A percentile compares a stretch with the other conserved stretches of the same genome.
phyloP scores from a whole-genome alignment of 352 stramenopile species.

The Globisporangium radiosum region DNA sequence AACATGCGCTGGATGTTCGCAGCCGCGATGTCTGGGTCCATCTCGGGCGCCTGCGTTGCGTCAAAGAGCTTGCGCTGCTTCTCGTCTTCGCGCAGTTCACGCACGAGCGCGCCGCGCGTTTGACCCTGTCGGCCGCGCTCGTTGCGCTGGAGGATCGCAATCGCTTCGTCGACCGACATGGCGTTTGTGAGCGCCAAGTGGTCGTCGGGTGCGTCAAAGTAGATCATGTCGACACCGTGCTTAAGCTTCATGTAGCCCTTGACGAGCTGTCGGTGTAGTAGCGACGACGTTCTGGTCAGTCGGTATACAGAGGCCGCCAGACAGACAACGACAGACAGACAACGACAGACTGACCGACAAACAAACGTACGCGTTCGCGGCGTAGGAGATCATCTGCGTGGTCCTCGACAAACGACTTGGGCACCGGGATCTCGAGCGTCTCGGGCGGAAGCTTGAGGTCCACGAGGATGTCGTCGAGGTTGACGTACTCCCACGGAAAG shows the following conservation, averaged over 20 bases:
- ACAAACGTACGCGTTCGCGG: conserved; percentile 44
- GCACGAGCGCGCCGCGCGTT: conserved; percentile 76
- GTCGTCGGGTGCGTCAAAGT: conserved; percentile 38
- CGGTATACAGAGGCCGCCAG: too few relatives aligned
- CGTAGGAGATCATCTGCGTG: conserved; percentile 43
- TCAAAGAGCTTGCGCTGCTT: conserved; percentile 77
- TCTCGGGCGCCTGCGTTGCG: conserved; percentile 50
- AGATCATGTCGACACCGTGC: conserved; percentile 67
- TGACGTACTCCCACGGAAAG: conserved; percentile 94
- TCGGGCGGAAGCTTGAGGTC: conserved; percentile 91
- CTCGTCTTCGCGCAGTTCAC: conserved; percentile 82
- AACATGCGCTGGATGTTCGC: conserved; percentile 89
- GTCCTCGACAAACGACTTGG: conserved; percentile 88
- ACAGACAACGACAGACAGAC: neutral
- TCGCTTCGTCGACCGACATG: conserved; percentile 67
- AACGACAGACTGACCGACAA: neutral
- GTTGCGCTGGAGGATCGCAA: conserved; percentile 88
- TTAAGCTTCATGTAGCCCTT: conserved; percentile 89
- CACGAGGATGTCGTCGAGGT: conserved; percentile 89
- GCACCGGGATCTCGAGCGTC: conserved; percentile 87
- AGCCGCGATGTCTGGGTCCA: conserved; percentile 90
- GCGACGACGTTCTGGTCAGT: neutral
- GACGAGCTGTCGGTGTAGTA: conserved; percentile 37
- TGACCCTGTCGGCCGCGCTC: conserved; percentile 86
- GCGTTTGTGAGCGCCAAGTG: conserved; percentile 21